A percentile compares a stretch with the other conserved stretches of the same genome.
Evolutionary conservation across 345 rosid species (phyloP).

Genomic region (Dovyalis caffra): DNA sequence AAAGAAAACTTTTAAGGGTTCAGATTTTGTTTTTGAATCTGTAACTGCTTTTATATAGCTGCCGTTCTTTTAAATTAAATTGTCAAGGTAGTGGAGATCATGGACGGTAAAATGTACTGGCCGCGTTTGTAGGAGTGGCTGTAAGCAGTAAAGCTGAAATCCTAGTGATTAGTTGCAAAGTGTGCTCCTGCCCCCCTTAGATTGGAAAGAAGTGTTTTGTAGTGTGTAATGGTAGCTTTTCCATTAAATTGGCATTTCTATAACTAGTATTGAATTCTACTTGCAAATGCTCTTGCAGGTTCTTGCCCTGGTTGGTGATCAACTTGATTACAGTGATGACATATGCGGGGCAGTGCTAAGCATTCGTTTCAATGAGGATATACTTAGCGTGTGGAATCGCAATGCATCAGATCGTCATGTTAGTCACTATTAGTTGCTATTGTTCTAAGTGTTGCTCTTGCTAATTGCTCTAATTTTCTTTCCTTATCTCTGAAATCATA

Average conservation of each 20-base stretch:
- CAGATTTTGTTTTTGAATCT: not conserved
- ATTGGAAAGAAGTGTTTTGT: not conserved
- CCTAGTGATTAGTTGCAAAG: not conserved
- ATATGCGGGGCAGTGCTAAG: conserved; percentile 94
- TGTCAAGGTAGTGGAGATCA: not conserved
- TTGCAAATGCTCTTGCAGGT: conserved; percentile 45
- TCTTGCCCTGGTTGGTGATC: conserved; percentile 89
- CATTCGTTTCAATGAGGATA: conserved; percentile 90
- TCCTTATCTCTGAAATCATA: not conserved
- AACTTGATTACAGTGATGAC: conserved; percentile 76
- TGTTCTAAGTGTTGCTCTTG: not conserved
- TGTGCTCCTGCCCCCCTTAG: not conserved
- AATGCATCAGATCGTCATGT: conserved; percentile 95
- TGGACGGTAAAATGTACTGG: not conserved
- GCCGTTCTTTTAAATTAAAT: not conserved
- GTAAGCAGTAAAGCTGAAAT: not conserved
- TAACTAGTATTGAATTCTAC: not conserved
- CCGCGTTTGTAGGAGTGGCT: not conserved
- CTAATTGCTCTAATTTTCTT: not conserved
- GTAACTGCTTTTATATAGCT: not conserved
- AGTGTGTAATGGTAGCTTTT: not conserved
- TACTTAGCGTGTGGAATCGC: conserved; percentile 89
- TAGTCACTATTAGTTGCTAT: conserved; percentile 2
- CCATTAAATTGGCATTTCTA: not conserved
- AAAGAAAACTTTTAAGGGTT: not conserved